Evolutionary conservation across 805 yeast genomes (phyloP).

Genomic region (Citeromyces nyonsensis): DNA sequence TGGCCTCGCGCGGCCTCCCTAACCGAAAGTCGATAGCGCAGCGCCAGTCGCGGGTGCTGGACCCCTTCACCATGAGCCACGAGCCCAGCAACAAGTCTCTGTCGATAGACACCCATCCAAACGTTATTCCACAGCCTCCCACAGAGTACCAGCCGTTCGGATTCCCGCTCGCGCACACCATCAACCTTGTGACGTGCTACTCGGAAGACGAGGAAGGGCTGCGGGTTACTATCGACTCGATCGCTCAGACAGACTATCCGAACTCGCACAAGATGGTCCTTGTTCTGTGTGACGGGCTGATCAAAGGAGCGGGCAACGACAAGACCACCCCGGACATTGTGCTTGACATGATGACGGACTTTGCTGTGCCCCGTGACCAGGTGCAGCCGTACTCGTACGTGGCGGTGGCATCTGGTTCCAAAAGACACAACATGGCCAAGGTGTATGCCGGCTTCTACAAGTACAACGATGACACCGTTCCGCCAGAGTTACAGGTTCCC

Average conservation of each 20-base stretch:
- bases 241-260: conserved; percentile 92
- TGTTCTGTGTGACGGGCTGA: conserved; percentile 84
- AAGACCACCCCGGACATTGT: conserved; percentile 81
- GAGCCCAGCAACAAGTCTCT: conserved; percentile 19
- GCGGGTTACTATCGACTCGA: conserved; percentile 78
- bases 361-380: conserved; percentile 54
- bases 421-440: conserved; percentile 96
- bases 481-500: conserved; percentile 69
- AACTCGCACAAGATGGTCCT: conserved; percentile 82
- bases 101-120: conserved; percentile 52
- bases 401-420: conserved; percentile 87
- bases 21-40: not conserved
- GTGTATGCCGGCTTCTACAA: conserved; percentile 90
- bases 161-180: conserved; percentile 60
- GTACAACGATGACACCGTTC: conserved; percentile 63
- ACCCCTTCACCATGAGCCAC: not conserved
- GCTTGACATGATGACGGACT: conserved; percentile 73
- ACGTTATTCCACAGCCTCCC: conserved; percentile 86
- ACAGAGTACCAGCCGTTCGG: conserved; percentile 76
- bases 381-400: conserved; percentile 80
- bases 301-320: conserved; percentile 90
- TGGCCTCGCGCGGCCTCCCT: not conserved
- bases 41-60: not conserved
- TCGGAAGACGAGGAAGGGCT: conserved; percentile 84
- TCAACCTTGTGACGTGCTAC: conserved; percentile 81